Conservation (phyloP, 176 grass and related monocot species). For the Oryza longistaminata region DNA sequence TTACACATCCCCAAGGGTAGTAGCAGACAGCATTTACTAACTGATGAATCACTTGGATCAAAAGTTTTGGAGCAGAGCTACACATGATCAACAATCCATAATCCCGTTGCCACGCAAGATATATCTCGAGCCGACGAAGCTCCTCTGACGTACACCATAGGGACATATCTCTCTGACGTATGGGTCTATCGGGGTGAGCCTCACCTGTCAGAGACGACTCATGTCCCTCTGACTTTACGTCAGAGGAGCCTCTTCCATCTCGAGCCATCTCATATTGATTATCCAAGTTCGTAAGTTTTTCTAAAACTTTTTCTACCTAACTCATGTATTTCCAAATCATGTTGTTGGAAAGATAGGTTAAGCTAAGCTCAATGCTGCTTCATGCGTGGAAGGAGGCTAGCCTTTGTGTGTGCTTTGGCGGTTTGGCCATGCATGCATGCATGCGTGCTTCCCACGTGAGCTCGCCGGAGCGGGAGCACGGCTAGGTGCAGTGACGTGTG, state of each 20-base stretch:
- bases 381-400: neutral
- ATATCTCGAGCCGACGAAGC: too few relatives aligned
- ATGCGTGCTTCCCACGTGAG: slow-evolving; percentile 15
- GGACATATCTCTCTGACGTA: too few relatives aligned
- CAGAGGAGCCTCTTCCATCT: too few relatives aligned
- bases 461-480: neutral
- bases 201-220: too few relatives aligned
- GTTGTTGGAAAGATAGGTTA: neutral
- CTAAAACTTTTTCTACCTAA: neutral
- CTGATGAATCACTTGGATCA: neutral
- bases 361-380: too few relatives aligned
- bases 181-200: too few relatives aligned
- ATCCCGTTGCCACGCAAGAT: too few relatives aligned
- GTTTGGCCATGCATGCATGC: neutral
- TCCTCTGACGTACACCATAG: too few relatives aligned
- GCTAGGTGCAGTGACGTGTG: slow-evolving; percentile 11
- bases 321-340: neutral
- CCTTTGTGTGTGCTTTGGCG: too few relatives aligned
- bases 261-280: neutral
- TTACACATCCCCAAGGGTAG: neutral
- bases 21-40: neutral
- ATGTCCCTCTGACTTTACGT: too few relatives aligned
- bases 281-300: neutral
- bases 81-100: neutral
- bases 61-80: neutral